Percentiles rank a stretch among this genome's conserved stretches.
These are phyloP conservation scores for Suhomyces bribrorum DNA, from an alignment of 1,139 yeast species.

Conservation along the genomic window DNA sequence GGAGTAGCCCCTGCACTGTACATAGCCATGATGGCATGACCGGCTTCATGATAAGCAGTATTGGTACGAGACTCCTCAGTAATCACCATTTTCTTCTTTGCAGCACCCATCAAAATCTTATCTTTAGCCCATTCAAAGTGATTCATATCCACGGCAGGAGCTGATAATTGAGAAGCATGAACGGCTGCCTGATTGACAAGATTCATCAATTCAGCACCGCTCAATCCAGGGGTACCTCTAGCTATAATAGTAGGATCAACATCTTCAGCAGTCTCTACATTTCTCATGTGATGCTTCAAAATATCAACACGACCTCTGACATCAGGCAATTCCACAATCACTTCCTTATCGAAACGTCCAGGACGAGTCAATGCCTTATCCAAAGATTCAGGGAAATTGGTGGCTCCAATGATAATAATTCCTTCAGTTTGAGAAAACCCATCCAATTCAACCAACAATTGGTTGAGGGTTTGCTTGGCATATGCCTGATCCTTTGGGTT, in stretches of 20 bases:
- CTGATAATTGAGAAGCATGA: conserved; percentile 90
- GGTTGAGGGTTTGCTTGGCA: conserved; percentile 95
- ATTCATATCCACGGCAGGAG: conserved; percentile 83
- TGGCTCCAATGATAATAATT: conserved; percentile 94
- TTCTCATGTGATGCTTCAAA: conserved; percentile 86
- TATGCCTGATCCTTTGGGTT: conserved; percentile 97
- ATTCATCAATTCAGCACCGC: conserved; percentile 96
- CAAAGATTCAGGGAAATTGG: conserved; percentile 94
- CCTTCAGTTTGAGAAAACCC: conserved; percentile 95
- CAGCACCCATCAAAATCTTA: conserved; percentile 96
- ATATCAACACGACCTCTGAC: conserved; percentile 96
- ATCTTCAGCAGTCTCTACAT: conserved; percentile 79
- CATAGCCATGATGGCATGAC: conserved; percentile 97
- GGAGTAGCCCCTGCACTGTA: conserved; percentile 96
- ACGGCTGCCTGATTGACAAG: conserved; percentile 98
- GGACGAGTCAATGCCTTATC: conserved; percentile 98
- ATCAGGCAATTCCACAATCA: conserved; percentile 94
- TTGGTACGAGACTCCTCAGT: conserved; percentile 92
- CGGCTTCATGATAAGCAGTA: conserved; percentile 98
- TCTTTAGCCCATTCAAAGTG: conserved; percentile 99
- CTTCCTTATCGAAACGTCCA: conserved; percentile 96
- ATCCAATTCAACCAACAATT: conserved; percentile 90
- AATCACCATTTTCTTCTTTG: conserved; percentile 94
- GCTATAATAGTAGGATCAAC: conserved; percentile 91
- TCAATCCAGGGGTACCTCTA: conserved; percentile 94